Evolutionary conservation across 2,329 filamentous ascomycete species (phyloP).

Genomic region (Teratosphaeriaceae sp.): DNA sequence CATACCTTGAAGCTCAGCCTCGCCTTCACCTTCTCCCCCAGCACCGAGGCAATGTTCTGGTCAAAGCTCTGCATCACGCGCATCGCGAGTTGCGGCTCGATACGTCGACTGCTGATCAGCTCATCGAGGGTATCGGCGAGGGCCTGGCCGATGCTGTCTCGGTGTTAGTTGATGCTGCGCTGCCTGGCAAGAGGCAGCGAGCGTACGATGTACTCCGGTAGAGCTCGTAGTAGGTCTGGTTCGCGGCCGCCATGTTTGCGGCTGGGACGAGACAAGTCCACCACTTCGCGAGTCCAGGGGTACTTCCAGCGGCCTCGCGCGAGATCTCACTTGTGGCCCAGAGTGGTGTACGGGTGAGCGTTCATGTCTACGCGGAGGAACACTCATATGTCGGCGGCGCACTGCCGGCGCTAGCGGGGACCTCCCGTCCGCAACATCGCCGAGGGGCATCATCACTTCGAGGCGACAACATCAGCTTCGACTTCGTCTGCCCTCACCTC

Average conservation of each 20-base stretch:
- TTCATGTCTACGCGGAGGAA: no score
- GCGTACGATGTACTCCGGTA: slow-evolving; percentile 97
- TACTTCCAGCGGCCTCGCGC: not conserved
- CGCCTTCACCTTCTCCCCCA: slow-evolving; percentile 88
- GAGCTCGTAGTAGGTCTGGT: slow-evolving; percentile 73
- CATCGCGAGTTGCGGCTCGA: slow-evolving; percentile 97
- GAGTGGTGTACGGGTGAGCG: no score
- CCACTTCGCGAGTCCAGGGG: not conserved
- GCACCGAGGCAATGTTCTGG: slow-evolving; percentile 80
- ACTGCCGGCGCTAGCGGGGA: not conserved
- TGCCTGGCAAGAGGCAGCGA: slow-evolving; percentile 17
- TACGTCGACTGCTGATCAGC: slow-evolving; percentile 86
- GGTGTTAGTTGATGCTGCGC: slow-evolving; percentile 8
- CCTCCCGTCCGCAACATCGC: not conserved
- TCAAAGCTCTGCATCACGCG: slow-evolving; percentile 97
- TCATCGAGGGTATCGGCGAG: slow-evolving; percentile 97
- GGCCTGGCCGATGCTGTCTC: slow-evolving; percentile 73
- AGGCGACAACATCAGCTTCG: slow-evolving; percentile 2
- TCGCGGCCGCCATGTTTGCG: slow-evolving; percentile 14
- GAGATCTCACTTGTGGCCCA: no score
- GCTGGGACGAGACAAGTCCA: not conserved
- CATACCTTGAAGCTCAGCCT: slow-evolving; percentile 94
- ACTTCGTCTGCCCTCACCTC: slow-evolving; percentile 1
- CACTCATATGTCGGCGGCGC: not conserved
- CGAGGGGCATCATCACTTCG: slow-evolving; percentile 8